These are phyloP conservation scores for Boletus patriciae DNA, from an alignment of 768 basidiomycete genomes.

Conservation along the genomic window DNA sequence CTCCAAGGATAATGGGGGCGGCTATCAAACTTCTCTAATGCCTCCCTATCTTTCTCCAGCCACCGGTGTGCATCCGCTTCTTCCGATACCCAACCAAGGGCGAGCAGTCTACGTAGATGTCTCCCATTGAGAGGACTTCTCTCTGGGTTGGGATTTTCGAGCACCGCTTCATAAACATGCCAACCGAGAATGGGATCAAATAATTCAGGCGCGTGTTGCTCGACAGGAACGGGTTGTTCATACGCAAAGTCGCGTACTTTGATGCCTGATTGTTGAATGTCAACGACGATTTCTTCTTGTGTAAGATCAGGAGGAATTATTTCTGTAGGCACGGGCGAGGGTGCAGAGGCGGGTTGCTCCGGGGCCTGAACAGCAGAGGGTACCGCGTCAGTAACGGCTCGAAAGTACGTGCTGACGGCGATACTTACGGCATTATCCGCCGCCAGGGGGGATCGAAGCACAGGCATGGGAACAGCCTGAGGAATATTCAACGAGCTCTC, in stretches of 20 bases:
- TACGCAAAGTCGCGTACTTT: conserved; percentile 35
- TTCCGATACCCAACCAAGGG: conserved; percentile 30
- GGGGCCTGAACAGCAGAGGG: conserved; percentile 5
- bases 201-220: conserved; percentile 24
- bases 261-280: conserved; percentile 30
- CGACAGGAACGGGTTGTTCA: conserved; percentile 18
- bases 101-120: conserved; percentile 30
- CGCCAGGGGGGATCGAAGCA: conserved; percentile 3
- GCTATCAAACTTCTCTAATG: conserved; percentile 27
- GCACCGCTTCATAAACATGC: conserved; percentile 30
- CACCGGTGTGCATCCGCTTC: conserved; percentile 25
- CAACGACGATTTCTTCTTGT: conserved; percentile 34
- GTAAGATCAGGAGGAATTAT: conserved; percentile 36
- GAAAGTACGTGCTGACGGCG: neutral
- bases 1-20: conserved; percentile 29
- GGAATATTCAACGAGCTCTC: conserved; percentile 16
- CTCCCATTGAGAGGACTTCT: conserved; percentile 24
- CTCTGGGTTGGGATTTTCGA: conserved; percentile 19
- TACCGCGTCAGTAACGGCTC: conserved; percentile 6
- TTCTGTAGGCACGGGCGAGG: conserved; percentile 35
- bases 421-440: conserved; percentile 30
- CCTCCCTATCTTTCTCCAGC: conserved; percentile 26
- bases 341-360: conserved; percentile 20
- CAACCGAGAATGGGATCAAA: conserved; percentile 34
- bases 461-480: conserved; percentile 13